Evolutionary conservation across 1,139 yeast species (phyloP), one percentile per base, ranked within the genome.

Genomic region (Pichia sp.): DNA sequence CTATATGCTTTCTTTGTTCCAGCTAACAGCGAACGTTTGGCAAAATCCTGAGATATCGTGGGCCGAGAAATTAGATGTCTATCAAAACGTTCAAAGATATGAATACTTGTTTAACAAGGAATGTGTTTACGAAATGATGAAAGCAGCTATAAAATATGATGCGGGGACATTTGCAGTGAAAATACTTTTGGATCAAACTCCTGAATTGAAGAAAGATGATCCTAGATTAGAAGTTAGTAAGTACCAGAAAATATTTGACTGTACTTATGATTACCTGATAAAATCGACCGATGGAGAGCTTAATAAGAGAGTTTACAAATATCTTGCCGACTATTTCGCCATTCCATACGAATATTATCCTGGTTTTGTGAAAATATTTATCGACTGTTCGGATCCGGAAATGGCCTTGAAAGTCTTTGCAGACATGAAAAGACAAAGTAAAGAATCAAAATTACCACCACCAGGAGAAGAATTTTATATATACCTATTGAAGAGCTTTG

Each of bases 391-490:
- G 31, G 72, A 89, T 50, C 83, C 88, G 33, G 83, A 85, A 60
- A 84, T 85, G 17, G 82, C 95, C 1, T 72, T 86, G 51, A 71
- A 78, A 30, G 77, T 87, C 5, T 86, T 88, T 70, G 79, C 87
- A 58, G 82, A 81, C 60, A 73, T 87, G 71, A 79, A 84, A 60
- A 74, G 76, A 59, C 69, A 83, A 49, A 76, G 80, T 63, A 83
- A 83, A 65, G 72, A 78, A 20, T 83, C 81, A 51, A 66, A 63
- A 30, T 64, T 77, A 6, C 82, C 85, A 12, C 89, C 95, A 0
- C 90, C 87, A 61, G 75, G 77, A 50, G 82, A 73, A 45, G 75
- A 83, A n/a, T 81, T 87, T 70, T 88, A 87, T 63, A 67, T 76
- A 58, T 78, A 80, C 62, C 69, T 87, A 31, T 81, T 88, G 64